Percentiles rank a stretch among this genome's conserved stretches.
Evolutionary conservation across 371 early-diverging fungal species (phyloP).

Genomic region (Haplosporangium sp.): DNA sequence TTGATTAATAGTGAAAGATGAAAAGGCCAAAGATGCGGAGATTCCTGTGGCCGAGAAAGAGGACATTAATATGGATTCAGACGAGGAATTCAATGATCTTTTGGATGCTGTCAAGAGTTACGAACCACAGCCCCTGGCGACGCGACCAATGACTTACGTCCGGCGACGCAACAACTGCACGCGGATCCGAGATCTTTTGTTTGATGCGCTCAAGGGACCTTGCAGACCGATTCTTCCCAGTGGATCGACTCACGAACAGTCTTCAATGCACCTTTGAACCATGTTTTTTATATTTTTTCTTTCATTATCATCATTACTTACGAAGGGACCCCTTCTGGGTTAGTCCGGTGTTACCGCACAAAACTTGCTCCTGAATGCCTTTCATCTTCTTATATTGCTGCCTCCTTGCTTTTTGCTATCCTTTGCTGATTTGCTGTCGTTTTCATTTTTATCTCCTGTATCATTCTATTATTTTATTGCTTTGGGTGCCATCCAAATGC

Average conservation of each 20-base stretch:
- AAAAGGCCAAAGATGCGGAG: slow-evolving; percentile 41
- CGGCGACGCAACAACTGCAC: slow-evolving; percentile 70
- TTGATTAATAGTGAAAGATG: slow-evolving; percentile 36
- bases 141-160: slow-evolving; percentile 62
- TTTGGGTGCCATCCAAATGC: too few species aligned
- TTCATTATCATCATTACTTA: neutral
- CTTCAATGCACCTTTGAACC: slow-evolving; percentile 31
- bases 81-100: slow-evolving; percentile 74
- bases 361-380: too few species aligned
- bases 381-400: neutral
- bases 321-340: neutral
- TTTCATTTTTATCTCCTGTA: too few species aligned
- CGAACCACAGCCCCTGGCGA: slow-evolving; percentile 70
- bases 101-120: slow-evolving; percentile 63
- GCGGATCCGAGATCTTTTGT: slow-evolving; percentile 71
- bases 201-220: slow-evolving; percentile 69
- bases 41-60: slow-evolving; percentile 56
- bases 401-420: neutral
- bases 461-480: too few species aligned
- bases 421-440: too few species aligned
- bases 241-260: slow-evolving; percentile 38
- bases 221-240: slow-evolving; percentile 42
- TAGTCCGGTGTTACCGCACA: neutral
- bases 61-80: slow-evolving; percentile 63
- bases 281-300: neutral